Evolutionary conservation across 2,329 filamentous ascomycete genomes (phyloP), one percentile per base, ranked within the genome.

Genomic region (Fusarium acutatum): DNA sequence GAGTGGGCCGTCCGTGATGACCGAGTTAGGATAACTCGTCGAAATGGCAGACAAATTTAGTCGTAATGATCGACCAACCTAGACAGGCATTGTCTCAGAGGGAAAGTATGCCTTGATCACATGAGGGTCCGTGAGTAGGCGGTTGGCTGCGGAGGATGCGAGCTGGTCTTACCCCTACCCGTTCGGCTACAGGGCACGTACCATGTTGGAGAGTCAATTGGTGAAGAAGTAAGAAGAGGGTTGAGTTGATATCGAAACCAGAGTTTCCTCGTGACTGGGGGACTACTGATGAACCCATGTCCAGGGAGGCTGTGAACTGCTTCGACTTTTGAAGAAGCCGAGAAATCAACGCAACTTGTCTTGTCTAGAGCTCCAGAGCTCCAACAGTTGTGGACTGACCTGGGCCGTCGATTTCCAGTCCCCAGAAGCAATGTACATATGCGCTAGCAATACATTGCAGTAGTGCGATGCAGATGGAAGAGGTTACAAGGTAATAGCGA

Each of bases 1-100:
- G 63, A 60, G 58, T 71, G 64, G 63, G 35, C 26, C 37, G 66
- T 58, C 46, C 57, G 66, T 56, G 43, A 50, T 67, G 46, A 68
- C 60, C 67, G 50, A 76, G 56, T 64, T 63, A 47, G 54, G 56
- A 20, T 30, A 40, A 28, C 37, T 35, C 28, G 46, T 69, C 53
- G 60, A 75, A 64, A 43, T 59, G 64, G 60, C 61, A 65, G 61
- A 50, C 56, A 63, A 70, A 67, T 60, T 52, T 50, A 57, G 63
- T 67, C 52, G 64, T 69, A 67, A 71, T 75, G 76, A 78, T 78
- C 76, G 68, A 72, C 76, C 64, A 60, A 74, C 75, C 69, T 63
- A 65, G 63, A 56, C 66, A 76, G 72, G 75, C 67, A 72, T 65
- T 75, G 75, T 76, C 74, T 77, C 67, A 75, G 60, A 69, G 40